A percentile compares a stretch with the other conserved stretches of the same genome.
Conservation (phyloP, 306 rosid genomes). For the Arachis hypogaea region DNA sequence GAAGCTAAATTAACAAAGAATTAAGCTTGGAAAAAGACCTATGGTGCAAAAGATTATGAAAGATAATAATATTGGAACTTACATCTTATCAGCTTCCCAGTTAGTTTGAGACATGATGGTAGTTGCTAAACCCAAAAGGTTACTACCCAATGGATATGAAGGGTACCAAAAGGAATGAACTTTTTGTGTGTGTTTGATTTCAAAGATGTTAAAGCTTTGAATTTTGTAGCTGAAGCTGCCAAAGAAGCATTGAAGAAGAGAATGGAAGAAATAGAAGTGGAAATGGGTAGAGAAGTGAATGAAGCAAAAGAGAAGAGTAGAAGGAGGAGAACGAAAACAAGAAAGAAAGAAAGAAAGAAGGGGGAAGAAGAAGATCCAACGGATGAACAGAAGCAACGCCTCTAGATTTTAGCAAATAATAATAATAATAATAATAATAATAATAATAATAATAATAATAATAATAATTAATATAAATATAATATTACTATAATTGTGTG, state of each 20-base stretch:
- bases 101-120: conserved; percentile 97
- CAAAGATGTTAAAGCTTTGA: conserved; percentile 37
- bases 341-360: conserved; percentile 1
- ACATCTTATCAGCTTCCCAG: conserved; percentile 99
- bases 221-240: conserved; percentile 39
- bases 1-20: conserved; percentile 42
- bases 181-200: conserved; percentile 26
- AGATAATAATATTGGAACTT: conserved; percentile 36
- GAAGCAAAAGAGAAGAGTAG: conserved; percentile 10
- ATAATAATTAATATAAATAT: no score
- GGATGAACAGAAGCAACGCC: conserved; percentile 46
- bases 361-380: conserved; percentile 42
- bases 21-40: conserved; percentile 40
- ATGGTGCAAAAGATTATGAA: conserved; percentile 25
- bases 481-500: no score
- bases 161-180: conserved; percentile 34
- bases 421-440: not conserved
- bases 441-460: not conserved
- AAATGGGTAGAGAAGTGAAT: conserved; percentile 24
- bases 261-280: conserved; percentile 40
- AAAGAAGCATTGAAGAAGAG: conserved; percentile 34
- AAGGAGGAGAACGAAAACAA: conserved; percentile 31
- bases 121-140: conserved; percentile 38
- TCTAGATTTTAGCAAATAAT: conserved; percentile 40
- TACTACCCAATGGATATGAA: conserved; percentile 31